These are phyloP conservation scores for Penicillium sp. DNA, from an alignment of 2,329 filamentous ascomycete species.

Conservation along the genomic window DNA sequence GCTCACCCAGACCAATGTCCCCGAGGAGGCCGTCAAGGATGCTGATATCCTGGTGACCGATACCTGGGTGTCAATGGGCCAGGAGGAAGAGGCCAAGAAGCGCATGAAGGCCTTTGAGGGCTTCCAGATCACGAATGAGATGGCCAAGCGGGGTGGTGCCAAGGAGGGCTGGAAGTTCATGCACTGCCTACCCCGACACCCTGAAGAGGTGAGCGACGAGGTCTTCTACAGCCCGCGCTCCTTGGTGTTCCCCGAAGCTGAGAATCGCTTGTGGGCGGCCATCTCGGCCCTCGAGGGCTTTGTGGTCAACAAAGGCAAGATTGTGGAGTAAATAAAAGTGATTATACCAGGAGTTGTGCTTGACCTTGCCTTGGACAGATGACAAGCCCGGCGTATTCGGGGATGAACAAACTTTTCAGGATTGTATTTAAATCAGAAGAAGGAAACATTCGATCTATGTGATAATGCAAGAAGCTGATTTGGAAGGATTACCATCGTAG, in stretches of 20 bases:
- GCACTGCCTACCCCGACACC: constrained; percentile 93
- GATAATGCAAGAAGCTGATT: neutral
- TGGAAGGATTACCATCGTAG: neutral
- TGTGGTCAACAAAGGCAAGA: constrained; percentile 89
- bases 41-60: constrained; percentile 94
- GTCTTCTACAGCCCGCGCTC: constrained; percentile 88
- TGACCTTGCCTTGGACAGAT: neutral
- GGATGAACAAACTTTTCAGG: constrained; percentile 2
- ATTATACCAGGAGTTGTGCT: neutral
- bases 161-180: constrained; percentile 95
- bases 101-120: constrained; percentile 80
- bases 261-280: constrained; percentile 92
- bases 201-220: constrained; percentile 90
- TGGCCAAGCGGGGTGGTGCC: constrained; percentile 82
- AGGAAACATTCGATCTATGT: neutral
- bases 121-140: constrained; percentile 86
- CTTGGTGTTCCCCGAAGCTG: constrained; percentile 89
- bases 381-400: neutral
- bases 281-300: constrained; percentile 86
- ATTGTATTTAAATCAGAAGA: neutral
- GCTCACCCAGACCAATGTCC: constrained; percentile 74
- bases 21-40: constrained; percentile 80
- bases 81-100: constrained; percentile 81
- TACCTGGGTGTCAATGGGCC: constrained; percentile 98
- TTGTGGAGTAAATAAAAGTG: constrained; percentile 46